A percentile compares a stretch with the other conserved stretches of the same genome.
phyloP scores from a whole-genome alignment of 352 stramenopile genomes.

The Phytophthora sp. region DNA sequence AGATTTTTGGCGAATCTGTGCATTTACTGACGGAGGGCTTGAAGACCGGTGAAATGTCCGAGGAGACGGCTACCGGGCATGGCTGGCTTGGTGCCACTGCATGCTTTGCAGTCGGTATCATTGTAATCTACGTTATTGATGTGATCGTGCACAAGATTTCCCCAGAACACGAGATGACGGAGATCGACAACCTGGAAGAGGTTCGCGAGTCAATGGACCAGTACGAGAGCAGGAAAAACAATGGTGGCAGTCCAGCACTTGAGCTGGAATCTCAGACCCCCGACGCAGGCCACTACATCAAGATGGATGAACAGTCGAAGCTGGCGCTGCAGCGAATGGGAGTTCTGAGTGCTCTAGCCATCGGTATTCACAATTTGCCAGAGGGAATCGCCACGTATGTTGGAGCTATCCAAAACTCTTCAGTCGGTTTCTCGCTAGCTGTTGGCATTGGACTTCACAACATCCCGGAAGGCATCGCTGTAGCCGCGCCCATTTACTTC shows the following conservation, averaged over 20 bases:
- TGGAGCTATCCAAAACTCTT: conserved; percentile 87
- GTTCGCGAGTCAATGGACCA: conserved; percentile 40
- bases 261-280: conserved; percentile 40
- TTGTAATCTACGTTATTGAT: conserved; percentile 59
- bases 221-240: conserved; percentile 23
- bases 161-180: conserved; percentile 34
- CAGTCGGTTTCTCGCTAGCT: conserved; percentile 91
- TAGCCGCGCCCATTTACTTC: conserved; percentile 96
- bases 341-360: conserved; percentile 89
- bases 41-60: conserved; percentile 37
- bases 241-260: neutral
- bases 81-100: conserved; percentile 82
- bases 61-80: conserved; percentile 41
- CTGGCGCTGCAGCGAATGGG: conserved; percentile 82
- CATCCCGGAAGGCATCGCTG: conserved; percentile 95
- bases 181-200: conserved; percentile 39
- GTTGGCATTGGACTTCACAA: conserved; percentile 97
- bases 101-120: conserved; percentile 89
- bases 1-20: conserved; percentile 57
- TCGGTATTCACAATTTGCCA: conserved; percentile 95
- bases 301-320: conserved; percentile 34
- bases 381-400: conserved; percentile 97
- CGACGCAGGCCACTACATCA: conserved; percentile 14
- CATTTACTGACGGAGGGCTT: conserved; percentile 41
- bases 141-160: conserved; percentile 45